phyloP scores from a whole-genome alignment of 1,284 basidiomycete species.

The Ustilago trichophora region DNA sequence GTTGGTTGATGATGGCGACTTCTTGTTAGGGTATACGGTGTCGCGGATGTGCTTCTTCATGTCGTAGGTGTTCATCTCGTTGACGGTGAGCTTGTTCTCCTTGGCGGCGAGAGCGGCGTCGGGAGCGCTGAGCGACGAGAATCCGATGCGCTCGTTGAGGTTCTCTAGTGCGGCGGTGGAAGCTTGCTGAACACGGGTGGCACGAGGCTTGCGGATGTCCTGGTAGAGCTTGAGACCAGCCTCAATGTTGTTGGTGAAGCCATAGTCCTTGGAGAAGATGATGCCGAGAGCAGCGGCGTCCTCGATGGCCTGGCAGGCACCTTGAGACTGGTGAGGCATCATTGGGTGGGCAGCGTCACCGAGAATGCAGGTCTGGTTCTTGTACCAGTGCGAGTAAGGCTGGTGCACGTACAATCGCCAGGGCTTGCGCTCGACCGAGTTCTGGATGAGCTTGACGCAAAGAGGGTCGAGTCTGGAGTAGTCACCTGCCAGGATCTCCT shows the following conservation, averaged over 20 bases:
- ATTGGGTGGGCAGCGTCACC: conserved; percentile 61
- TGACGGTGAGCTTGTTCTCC: conserved; percentile 64
- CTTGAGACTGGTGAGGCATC: conserved; percentile 50
- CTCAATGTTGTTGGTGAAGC: conserved; percentile 60
- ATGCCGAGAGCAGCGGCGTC: conserved; percentile 45
- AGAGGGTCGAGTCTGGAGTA: conserved; percentile 66
- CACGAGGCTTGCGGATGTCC: conserved; percentile 67
- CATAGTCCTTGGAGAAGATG: conserved; percentile 36
- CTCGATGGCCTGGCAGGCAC: conserved; percentile 46
- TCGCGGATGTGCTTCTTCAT: conserved; percentile 44
- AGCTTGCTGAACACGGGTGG: conserved; percentile 67
- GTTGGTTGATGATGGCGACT: not conserved
- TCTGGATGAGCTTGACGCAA: conserved; percentile 62
- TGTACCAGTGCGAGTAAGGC: conserved; percentile 65
- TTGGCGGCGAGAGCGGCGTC: conserved; percentile 65
- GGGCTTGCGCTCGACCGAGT: conserved; percentile 60
- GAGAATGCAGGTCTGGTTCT: conserved; percentile 60
- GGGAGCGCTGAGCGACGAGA: conserved; percentile 63
- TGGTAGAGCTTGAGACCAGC: conserved; percentile 66
- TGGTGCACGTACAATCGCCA: conserved; percentile 68
- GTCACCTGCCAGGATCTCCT: conserved; percentile 64
- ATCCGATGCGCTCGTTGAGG: conserved; percentile 68
- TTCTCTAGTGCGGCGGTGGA: conserved; percentile 66
- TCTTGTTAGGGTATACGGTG: conserved; percentile 15
- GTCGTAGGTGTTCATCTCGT: conserved; percentile 55